A percentile compares a stretch with the other conserved stretches of the same genome.
These are phyloP conservation scores for Boletus insuetus DNA, from an alignment of 768 basidiomycete genomes.

Conservation along the genomic window DNA sequence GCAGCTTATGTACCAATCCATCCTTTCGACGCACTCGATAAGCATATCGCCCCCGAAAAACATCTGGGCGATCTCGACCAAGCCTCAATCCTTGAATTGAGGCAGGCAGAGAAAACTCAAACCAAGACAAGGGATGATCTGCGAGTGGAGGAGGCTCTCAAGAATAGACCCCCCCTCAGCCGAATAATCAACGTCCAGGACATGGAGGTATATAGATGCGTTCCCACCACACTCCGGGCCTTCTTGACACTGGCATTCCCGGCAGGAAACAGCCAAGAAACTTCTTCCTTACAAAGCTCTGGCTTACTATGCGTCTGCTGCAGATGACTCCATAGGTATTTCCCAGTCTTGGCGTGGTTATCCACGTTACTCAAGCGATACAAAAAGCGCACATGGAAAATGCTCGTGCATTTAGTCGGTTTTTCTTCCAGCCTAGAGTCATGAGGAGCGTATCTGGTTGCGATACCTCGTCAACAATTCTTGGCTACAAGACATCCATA, in stretches of 20 bases:
- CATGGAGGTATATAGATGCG: constrained; percentile 59
- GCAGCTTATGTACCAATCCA: constrained; percentile 78
- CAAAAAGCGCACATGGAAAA: constrained; percentile 62
- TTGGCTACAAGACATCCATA: constrained; percentile 67
- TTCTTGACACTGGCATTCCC: not conserved
- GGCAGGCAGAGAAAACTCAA: constrained; percentile 37
- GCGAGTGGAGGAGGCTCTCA: constrained; percentile 59
- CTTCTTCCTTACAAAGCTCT: constrained; percentile 72
- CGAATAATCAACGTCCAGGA: constrained; percentile 75
- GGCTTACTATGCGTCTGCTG: constrained; percentile 83
- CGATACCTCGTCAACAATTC: constrained; percentile 69
- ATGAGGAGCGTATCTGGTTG: constrained; percentile 63
- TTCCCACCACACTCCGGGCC: not conserved
- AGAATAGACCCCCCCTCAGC: constrained; percentile 60
- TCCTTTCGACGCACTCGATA: constrained; percentile 75
- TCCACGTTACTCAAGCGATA: constrained; percentile 12
- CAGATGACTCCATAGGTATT: constrained; percentile 82
- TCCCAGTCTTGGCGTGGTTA: constrained; percentile 11
- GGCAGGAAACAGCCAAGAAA: constrained; percentile 67
- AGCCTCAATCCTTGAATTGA: constrained; percentile 39
- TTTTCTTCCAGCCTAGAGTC: constrained; percentile 86
- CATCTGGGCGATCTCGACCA: constrained; percentile 67
- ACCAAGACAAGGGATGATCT: constrained; percentile 67
- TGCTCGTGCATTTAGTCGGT: constrained; percentile 73
- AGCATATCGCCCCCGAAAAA: constrained; percentile 65